Evolutionary conservation across 2,329 filamentous ascomycete genomes (phyloP), one percentile per base, ranked within the genome.

Genomic region (Albifimbria verrucaria): DNA sequence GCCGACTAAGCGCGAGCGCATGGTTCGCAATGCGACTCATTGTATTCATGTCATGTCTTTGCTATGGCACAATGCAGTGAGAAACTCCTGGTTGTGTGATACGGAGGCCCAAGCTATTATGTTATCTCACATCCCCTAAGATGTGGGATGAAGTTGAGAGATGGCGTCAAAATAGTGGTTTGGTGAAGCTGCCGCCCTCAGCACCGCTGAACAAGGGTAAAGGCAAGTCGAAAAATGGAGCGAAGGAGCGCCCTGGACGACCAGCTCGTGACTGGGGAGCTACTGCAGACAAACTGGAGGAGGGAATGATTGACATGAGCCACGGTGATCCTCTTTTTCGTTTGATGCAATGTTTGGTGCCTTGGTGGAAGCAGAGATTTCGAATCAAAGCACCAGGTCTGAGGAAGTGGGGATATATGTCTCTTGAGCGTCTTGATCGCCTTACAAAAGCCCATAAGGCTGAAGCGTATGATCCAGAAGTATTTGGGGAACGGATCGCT

Each of bases 321-420:
- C 82, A 85, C 42, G 90, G 90, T 0, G 92, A 97, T 68, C 92
- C 92, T 1, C 72, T 96, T 5, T 81, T 93, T 50, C 79, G 86
- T 21, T 75, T 97, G 4, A 77, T 97, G 63, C 88, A 88, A 62
- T 78, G 84, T 3, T 72, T 99, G n/a, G 78, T 87, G 10, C 81
- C 86, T 2, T 97, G 91, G 78, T 99, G 94, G 94, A 92, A 87
- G 66, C 88, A 92, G 62, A 80, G 86, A 28, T 99, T 96, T 68
- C 81, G 77, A 2, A 78, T 94, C 43, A 90, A 85, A 1, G 81
- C 87, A 0, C 91, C 92, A 0, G 90, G 90, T 0, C 65, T 97
- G 21, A 82, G 92, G n/a, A 99, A 97, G 72, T 80, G 83, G 65
- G 94, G 94, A 0, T 97, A 97, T 66, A 88, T 93, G 75, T 79